Percentiles rank a stretch among this genome's conserved stretches.
Evolutionary conservation across 352 stramenopile species (phyloP).

Genomic region (Phytophthora pini): DNA sequence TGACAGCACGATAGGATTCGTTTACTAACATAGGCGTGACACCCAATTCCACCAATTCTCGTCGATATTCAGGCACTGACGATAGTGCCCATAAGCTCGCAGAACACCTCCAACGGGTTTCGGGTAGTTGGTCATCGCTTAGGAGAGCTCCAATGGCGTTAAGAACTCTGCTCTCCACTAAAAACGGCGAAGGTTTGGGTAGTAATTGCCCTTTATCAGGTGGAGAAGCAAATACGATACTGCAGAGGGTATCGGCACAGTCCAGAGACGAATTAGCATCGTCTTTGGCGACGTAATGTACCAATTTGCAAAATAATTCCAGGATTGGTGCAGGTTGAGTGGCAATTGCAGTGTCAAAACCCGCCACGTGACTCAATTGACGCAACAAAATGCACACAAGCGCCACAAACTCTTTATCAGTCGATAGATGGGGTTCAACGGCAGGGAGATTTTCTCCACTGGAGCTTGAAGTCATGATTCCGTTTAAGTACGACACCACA

Average conservation of each 20-base stretch:
- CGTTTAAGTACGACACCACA: constrained; percentile 49
- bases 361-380: constrained; percentile 54
- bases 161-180: constrained; percentile 48
- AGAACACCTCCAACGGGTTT: constrained; percentile 69
- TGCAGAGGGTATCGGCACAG: constrained; percentile 69
- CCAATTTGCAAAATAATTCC: constrained; percentile 59
- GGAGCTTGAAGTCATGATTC: constrained; percentile 27
- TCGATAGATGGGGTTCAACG: constrained; percentile 12
- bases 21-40: constrained; percentile 55
- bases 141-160: constrained; percentile 50
- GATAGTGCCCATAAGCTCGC: constrained; percentile 69
- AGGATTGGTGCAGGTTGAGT: constrained; percentile 30
- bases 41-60: constrained; percentile 54
- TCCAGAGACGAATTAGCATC: constrained; percentile 63
- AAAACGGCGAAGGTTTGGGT: constrained; percentile 22
- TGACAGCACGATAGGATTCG: constrained; percentile 40
- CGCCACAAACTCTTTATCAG: constrained; percentile 45
- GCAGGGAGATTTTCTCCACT: not conserved
- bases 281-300: constrained; percentile 23
- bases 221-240: constrained; percentile 45
- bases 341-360: constrained; percentile 20
- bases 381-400: constrained; percentile 68
- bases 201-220: constrained; percentile 4
- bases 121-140: constrained; percentile 37
- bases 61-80: constrained; percentile 46